Evolutionary conservation across 1,284 basidiomycete genomes (phyloP).

Genomic region (Fistulinella cinereoalba): DNA sequence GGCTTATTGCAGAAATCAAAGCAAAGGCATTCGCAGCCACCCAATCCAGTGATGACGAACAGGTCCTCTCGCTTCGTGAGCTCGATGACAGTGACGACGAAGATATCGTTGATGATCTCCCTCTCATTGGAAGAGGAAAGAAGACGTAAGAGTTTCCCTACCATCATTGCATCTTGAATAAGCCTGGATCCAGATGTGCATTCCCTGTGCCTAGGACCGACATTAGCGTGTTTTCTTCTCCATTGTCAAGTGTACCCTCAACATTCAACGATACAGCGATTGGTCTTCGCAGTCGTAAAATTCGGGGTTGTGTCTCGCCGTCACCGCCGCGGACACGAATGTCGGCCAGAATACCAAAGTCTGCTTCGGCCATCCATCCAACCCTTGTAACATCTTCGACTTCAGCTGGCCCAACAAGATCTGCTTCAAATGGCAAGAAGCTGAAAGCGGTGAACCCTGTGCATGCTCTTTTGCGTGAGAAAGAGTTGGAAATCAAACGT

Average conservation of each 20-base stretch:
- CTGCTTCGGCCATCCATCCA: conserved; percentile 3
- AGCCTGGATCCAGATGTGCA: conserved; percentile 5
- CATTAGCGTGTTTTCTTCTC: conserved; percentile 20
- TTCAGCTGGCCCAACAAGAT: neutral
- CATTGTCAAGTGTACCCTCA: conserved; percentile 25
- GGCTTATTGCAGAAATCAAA: conserved; percentile 61
- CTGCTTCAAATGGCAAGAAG: conserved; percentile 25
- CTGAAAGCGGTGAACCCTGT: conserved; percentile 44
- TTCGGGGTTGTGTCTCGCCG: neutral
- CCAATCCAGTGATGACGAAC: conserved; percentile 43
- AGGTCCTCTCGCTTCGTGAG: conserved; percentile 40
- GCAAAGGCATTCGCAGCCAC: conserved; percentile 47
- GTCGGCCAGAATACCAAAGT: conserved; percentile 19
- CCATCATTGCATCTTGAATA: neutral
- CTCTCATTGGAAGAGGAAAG: conserved; percentile 14
- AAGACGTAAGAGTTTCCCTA: conserved; percentile 16
- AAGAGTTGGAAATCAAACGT: conserved; percentile 41
- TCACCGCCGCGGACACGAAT: conserved; percentile 6
- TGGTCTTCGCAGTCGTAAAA: neutral
- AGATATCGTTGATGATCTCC: conserved; percentile 31
- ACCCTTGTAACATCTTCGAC: conserved; percentile 12
- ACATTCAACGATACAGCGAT: neutral
- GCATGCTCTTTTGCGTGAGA: conserved; percentile 52
- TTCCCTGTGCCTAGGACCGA: neutral
- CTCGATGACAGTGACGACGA: conserved; percentile 52